Evolutionary conservation across 129 eudicot genomes (phyloP), one percentile per base, ranked within the genome.

Genomic region (Flaveria sonorensis): DNA sequence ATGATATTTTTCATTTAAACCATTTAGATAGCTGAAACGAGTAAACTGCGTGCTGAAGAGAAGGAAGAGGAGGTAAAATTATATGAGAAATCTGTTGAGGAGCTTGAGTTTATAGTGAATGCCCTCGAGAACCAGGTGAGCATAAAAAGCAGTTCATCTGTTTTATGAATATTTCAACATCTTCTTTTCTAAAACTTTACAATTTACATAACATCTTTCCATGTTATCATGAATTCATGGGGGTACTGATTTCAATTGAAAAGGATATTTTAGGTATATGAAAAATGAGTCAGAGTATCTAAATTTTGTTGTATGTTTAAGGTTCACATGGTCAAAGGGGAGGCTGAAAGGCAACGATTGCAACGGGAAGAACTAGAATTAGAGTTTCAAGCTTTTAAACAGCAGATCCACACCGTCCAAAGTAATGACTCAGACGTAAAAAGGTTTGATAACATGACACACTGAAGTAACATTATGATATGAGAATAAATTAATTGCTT

Each of bases 21-120:
- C 2, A 15, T 74, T 63, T 68, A 95, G 99, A 71, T 88, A 45
- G 94, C 96, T 57, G 97, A 86, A 61, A 75, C 81, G 13, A 77
- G 85, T 67, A 91, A 79, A 80, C 53, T 72, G 68, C 83, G 83
- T 70, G 92, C 89, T 47, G 89, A 91, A 76, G 97, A 84, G 64
- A 95, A 89, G 77, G 99, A 95, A 77, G 96, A 91, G 81, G 99
- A 91, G 87, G 96, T 95, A 75, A 89, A 85, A 72, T 81, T 95
- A 36, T 77, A 87, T 70, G 99, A 89, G 81, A 89, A 78, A 71
- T 95, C 99, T 30, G 86, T 95, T 16, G 94, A 91, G 77, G 97
- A 91, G 83, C 86, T 95, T 45, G 99, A 95, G 69, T 83, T 86
- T 74, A 95, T 92, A 4, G 87, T 95, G 66, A 86, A 88, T 72